A percentile compares a stretch with the other conserved stretches of the same genome.
Conservation (phyloP, 768 basidiomycete species). For the Strobilomyces echinocephalus region DNA sequence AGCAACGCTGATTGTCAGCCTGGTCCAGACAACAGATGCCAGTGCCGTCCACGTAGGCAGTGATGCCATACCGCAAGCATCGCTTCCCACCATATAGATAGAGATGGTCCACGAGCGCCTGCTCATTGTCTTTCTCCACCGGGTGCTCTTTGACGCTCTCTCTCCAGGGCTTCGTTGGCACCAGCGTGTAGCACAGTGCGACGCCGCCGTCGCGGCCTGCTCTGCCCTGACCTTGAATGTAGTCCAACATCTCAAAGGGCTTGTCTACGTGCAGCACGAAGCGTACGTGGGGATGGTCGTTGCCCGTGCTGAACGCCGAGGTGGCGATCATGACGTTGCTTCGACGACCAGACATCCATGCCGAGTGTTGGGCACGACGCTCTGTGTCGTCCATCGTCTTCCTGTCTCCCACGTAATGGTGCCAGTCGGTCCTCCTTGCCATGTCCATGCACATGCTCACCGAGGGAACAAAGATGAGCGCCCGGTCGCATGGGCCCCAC, state of each 20-base stretch:
- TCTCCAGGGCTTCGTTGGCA: too few relatives aligned
- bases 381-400: background rate
- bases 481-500: background rate
- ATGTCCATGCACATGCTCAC: background rate
- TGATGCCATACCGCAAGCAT: too few relatives aligned
- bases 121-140: too few relatives aligned
- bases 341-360: conserved; percentile 8
- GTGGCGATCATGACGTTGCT: conserved; percentile 16
- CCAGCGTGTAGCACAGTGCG: too few relatives aligned
- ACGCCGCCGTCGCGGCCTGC: conserved; percentile 23
- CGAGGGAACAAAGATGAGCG: conserved; percentile 9
- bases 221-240: conserved; percentile 17
- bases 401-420: conserved; percentile 15
- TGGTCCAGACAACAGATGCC: too few relatives aligned
- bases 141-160: too few relatives aligned
- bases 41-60: too few relatives aligned
- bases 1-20: too few relatives aligned
- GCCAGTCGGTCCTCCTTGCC: background rate
- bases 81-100: too few relatives aligned
- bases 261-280: conserved; percentile 19
- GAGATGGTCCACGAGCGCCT: too few relatives aligned
- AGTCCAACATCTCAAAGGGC: conserved; percentile 20
- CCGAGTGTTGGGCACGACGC: background rate
- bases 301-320: conserved; percentile 25
- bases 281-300: conserved; percentile 20